These are phyloP conservation scores for Thalassiosira livingstoniorum DNA, from an alignment of 352 stramenopile species.

Conservation along the genomic window DNA sequence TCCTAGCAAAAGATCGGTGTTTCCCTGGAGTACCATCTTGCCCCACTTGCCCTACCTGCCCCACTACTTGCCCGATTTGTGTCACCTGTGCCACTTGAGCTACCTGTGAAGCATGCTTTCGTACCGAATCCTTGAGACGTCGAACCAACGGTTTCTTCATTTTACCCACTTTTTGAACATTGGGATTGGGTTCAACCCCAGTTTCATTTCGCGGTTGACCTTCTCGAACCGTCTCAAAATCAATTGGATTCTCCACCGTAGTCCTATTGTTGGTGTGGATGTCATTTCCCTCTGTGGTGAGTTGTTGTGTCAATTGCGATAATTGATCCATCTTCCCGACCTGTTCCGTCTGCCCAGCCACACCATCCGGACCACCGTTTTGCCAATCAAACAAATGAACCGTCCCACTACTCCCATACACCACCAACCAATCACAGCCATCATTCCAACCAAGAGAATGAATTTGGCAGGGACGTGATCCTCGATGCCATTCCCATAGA, in stretches of 20 bases:
- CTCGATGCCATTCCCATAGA: conserved; percentile 59
- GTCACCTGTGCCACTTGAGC: too few relatives aligned
- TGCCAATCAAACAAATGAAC: conserved; percentile 50
- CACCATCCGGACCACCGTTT: neutral
- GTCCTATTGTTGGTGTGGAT: neutral
- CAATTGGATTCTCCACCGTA: neutral
- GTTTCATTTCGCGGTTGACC: neutral
- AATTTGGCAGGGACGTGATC: conserved; percentile 47
- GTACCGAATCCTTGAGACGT: too few relatives aligned
- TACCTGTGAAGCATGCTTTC: too few relatives aligned
- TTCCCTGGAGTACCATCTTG: conserved; percentile 11
- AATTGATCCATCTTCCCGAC: too few relatives aligned
- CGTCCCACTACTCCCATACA: conserved; percentile 53
- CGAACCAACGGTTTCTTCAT: too few relatives aligned
- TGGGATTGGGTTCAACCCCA: too few relatives aligned
- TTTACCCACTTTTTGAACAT: too few relatives aligned
- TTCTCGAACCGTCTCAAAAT: neutral
- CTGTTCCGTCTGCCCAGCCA: too few relatives aligned
- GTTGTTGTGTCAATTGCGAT: too few relatives aligned
- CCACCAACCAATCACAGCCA: conserved; percentile 33
- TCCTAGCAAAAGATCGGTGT: conserved; percentile 51
- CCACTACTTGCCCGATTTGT: too few relatives aligned
- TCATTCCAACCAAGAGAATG: conserved; percentile 55
- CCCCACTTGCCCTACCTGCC: too few relatives aligned
- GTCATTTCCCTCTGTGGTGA: conserved; percentile 7